Base-by-base conservation (phyloP, 139 green algal species). In the Tetradesmus obliquus region DNA sequence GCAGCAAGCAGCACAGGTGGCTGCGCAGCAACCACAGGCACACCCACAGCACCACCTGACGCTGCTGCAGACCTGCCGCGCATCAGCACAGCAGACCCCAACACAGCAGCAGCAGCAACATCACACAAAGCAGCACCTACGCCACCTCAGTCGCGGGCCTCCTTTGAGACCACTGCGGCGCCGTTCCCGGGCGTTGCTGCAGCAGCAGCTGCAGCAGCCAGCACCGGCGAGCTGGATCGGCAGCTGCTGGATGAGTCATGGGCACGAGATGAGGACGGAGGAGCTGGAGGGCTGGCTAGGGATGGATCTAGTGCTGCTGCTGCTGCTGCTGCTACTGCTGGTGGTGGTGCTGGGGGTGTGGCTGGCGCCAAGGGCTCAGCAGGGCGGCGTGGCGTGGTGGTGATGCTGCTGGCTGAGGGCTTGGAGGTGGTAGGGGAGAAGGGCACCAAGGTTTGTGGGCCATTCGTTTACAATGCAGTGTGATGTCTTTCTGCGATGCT, bases 371-470 rank as follows among this genome's bases (percentile, higher is more conserved):
- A 53, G 20, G 69, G 53, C 54, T 60, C 79, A 53, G 88, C 89
- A 15, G 24, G 32, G 5, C 90, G 94, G 53, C 89, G 83, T 79
- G 94, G 93, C 12, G 83, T 97, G 84, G 96, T 95, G 86, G 94
- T 96, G 69, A 95, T 94, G 87, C 83, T 95, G 72, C 83, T 95
- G 87, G 94, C 88, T 15, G 92, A 95, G 92, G 69, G 82, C 3
- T 69, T 98, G 87, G 95, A 96, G 83, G 90, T 98, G 84, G 74
- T 97, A 12, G 96, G 96, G 9, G 96, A 98, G 93, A 85, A 91
- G n/a, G 96, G 96, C 51, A 97, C 94, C 79, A 97, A 97, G 91
- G 95, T 94, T 51, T 58, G 86, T 19, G 32, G 32, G 32, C 32
- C 32, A 45, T 45, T 45, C 32, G 32, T 32, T 57, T 8, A 20